phyloP scores from a whole-genome alignment of 2,329 filamentous ascomycete genomes.

The Coleophoma crateriformis region DNA sequence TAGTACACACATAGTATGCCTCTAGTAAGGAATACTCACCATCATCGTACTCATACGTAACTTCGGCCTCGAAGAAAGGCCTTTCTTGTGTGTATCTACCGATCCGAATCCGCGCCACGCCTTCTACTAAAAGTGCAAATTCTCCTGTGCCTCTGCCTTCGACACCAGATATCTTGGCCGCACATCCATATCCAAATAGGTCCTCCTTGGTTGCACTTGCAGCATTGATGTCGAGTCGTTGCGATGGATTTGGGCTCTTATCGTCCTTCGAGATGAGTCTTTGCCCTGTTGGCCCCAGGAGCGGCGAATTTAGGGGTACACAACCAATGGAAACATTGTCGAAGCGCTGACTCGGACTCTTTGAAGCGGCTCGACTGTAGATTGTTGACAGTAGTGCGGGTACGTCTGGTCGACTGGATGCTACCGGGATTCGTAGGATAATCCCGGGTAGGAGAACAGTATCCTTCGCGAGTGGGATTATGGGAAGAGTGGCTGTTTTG shows the following conservation, averaged over 20 bases:
- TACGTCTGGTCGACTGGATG: slow-evolving; percentile 76
- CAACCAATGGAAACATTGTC: slow-evolving; percentile 76
- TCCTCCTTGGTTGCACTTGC: slow-evolving; percentile 61
- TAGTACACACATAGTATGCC: slow-evolving; percentile 2
- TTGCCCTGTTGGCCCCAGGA: slow-evolving; percentile 69
- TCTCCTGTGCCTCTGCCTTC: slow-evolving; percentile 72
- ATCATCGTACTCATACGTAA: slow-evolving; percentile 66
- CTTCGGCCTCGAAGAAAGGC: slow-evolving; percentile 81
- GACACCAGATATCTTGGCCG: slow-evolving; percentile 72
- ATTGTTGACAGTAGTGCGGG: slow-evolving; percentile 81
- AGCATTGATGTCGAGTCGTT: slow-evolving; percentile 43
- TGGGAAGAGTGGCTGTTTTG: slow-evolving; percentile 44
- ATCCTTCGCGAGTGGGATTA: slow-evolving; percentile 78
- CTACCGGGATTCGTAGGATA: slow-evolving; percentile 77
- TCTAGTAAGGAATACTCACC: slow-evolving; percentile 35
- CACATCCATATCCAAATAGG: slow-evolving; percentile 76
- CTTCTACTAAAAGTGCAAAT: slow-evolving; percentile 82
- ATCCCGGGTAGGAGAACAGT: slow-evolving; percentile 82
- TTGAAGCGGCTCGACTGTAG: slow-evolving; percentile 69
- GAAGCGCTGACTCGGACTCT: slow-evolving; percentile 57
- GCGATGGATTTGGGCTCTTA: slow-evolving; percentile 26
- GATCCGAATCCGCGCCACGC: slow-evolving; percentile 69
- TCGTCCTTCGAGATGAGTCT: slow-evolving; percentile 64
- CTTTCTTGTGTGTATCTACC: slow-evolving; percentile 71
- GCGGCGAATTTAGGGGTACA: slow-evolving; percentile 74